Evolutionary conservation across 2,329 filamentous ascomycete genomes (phyloP).

Genomic region (Ophiosphaerella herpotricha): DNA sequence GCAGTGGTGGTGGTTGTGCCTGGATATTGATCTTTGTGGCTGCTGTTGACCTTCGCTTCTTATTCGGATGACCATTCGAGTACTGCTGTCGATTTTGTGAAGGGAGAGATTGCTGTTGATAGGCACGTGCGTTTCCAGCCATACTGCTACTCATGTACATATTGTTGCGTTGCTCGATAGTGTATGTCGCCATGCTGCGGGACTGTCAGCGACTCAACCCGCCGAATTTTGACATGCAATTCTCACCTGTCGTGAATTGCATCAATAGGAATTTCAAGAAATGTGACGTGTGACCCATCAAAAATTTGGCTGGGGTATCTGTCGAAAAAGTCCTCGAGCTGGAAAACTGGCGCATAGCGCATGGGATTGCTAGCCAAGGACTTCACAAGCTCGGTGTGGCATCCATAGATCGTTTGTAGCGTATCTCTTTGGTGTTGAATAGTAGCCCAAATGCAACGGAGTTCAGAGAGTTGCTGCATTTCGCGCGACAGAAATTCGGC

Average conservation of each 20-base stretch:
- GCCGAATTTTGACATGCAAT: too few species aligned
- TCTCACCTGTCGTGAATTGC: conserved; percentile 61
- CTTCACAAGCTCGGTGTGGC: conserved; percentile 81
- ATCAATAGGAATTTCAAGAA: conserved; percentile 69
- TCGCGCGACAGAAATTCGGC: conserved; percentile 75
- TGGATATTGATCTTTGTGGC: conserved; percentile 26
- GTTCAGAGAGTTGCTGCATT: conserved; percentile 77
- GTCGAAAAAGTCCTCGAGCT: conserved; percentile 86
- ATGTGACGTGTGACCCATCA: conserved; percentile 74
- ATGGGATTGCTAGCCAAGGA: conserved; percentile 69
- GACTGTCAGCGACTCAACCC: conserved; percentile 13
- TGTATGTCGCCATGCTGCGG: conserved; percentile 39
- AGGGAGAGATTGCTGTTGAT: conserved; percentile 30
- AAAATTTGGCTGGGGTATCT: conserved; percentile 74
- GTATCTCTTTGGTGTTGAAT: conserved; percentile 81
- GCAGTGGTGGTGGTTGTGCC: conserved; percentile 29
- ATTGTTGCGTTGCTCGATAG: conserved; percentile 44
- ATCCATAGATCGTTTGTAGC: conserved; percentile 75
- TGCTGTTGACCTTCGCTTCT: conserved; percentile 42
- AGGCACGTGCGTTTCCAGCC: conserved; percentile 29
- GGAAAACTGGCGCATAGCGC: conserved; percentile 78
- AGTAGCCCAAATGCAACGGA: conserved; percentile 75
- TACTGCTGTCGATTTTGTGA: conserved; percentile 30
- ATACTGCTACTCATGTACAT: conserved; percentile 42
- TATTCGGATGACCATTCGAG: conserved; percentile 36